Percentiles rank a stretch among this genome's conserved stretches.
Evolutionary conservation across 305 asterid genomes (phyloP).

Genomic region (Rubia peregrina): DNA sequence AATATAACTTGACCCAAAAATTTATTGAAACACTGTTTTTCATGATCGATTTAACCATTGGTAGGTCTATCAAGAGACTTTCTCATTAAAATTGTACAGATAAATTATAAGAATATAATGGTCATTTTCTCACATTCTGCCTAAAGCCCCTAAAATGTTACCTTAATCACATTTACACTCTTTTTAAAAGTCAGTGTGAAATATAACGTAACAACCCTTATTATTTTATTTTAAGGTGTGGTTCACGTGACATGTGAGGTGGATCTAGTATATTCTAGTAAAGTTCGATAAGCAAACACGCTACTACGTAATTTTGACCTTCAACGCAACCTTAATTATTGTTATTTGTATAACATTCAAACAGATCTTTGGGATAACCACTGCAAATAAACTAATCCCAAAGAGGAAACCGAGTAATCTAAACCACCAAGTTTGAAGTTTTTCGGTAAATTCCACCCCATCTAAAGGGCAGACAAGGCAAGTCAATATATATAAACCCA

Average conservation of each 20-base stretch:
- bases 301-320: conserved; percentile 15
- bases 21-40: too few relatives aligned
- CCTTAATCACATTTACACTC: too few relatives aligned
- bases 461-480: conserved; percentile 29
- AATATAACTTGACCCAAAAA: too few relatives aligned
- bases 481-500: not conserved
- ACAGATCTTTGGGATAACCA: not conserved
- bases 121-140: too few relatives aligned
- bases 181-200: too few relatives aligned
- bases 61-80: too few relatives aligned
- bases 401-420: conserved; percentile 33
- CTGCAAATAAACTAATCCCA: not conserved
- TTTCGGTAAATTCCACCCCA: conserved; percentile 14
- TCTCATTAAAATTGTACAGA: too few relatives aligned
- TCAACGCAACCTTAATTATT: not conserved
- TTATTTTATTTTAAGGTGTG: too few relatives aligned
- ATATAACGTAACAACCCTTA: too few relatives aligned
- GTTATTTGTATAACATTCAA: not conserved
- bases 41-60: too few relatives aligned
- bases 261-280: not conserved
- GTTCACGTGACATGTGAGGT: not conserved
- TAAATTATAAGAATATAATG: too few relatives aligned
- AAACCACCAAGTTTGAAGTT: conserved; percentile 26
- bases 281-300: conserved; percentile 8
- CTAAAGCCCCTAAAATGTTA: too few relatives aligned